Base-by-base conservation (phyloP, 2,329 filamentous ascomycete genomes). In the Tolypocladium cylindrosporum region DNA sequence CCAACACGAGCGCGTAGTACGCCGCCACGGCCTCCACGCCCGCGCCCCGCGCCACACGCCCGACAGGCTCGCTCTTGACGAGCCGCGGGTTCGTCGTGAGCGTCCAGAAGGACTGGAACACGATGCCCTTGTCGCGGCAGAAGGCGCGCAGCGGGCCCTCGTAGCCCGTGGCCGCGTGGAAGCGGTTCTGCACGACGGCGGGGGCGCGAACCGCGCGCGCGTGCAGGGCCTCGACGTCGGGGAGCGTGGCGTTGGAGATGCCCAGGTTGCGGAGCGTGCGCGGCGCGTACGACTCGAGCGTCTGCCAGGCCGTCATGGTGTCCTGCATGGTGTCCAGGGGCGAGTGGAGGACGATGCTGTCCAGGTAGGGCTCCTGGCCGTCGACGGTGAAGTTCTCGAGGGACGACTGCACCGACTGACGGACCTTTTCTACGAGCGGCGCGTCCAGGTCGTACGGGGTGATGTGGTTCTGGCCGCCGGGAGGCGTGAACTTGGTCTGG, bases 401-500 rank as follows among this genome's bases (percentile, higher is more conserved):
- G 0, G 89, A 93, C 1, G 82, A 85, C 50, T 78, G 75, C 43
- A 94, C 75, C 0, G 88, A 91, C 43, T 82, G 75, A 62, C 80
- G 79, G 21, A 92, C 81, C 70, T 92, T 87, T 21, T 86, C 78
- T 16, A 76, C 75, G 34, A 91, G 71, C 1, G 84, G 77, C 13
- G 79, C 77, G 1, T 75, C 67, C 1, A 81, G 70, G 64, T 86
- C 77, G 69, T 90, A 90, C 0, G 88, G 87, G 54, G 83, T 77
- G 45, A 72, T 71, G 1, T 74, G 74, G 65, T 86, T 82, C 68
- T 92, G 88, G 31, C 83, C 85, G 19, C 72, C 71, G 5, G 83
- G 70, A 0, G 86, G 79, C 1, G 88, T 90, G 74, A 87, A 94
- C 70, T 93, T 94, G n/a, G 90, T 92, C 79, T 95, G 90, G 51